phyloP scores from a whole-genome alignment of 2,329 filamentous ascomycete genomes.

The Cladosporium sp. region DNA sequence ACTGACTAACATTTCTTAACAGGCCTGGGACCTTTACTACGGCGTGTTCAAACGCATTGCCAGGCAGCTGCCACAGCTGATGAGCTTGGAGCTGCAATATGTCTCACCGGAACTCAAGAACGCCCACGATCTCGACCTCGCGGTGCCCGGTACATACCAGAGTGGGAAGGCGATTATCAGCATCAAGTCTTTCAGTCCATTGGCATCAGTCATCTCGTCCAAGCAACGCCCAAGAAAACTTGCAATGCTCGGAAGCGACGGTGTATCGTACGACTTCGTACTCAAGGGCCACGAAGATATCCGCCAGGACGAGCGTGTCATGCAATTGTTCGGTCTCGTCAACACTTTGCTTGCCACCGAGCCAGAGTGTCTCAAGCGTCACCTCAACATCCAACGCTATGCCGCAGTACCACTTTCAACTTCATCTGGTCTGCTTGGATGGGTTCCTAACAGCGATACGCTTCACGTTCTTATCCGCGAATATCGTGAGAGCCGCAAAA shows the following conservation, averaged over 20 bases:
- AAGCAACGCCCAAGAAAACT: slow-evolving; percentile 94
- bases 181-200: slow-evolving; percentile 85
- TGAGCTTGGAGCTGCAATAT: slow-evolving; percentile 88
- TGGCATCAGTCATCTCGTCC: slow-evolving; percentile 87
- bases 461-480: slow-evolving; percentile 94
- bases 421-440: slow-evolving; percentile 89
- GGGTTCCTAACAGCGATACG: slow-evolving; percentile 97
- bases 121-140: slow-evolving; percentile 80
- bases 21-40: slow-evolving; percentile 97
- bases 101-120: slow-evolving; percentile 90
- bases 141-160: slow-evolving; percentile 91
- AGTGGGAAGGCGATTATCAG: slow-evolving; percentile 74
- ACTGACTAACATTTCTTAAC: not conserved
- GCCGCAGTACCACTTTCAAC: slow-evolving; percentile 96
- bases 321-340: slow-evolving; percentile 97
- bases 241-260: slow-evolving; percentile 83
- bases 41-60: slow-evolving; percentile 96
- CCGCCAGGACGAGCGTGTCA: slow-evolving; percentile 95
- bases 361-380: slow-evolving; percentile 92
- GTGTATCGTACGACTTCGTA: slow-evolving; percentile 77
- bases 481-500: slow-evolving; percentile 95
- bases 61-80: slow-evolving; percentile 87
- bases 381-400: slow-evolving; percentile 93
- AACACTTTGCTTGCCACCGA: slow-evolving; percentile 94
- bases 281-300: slow-evolving; percentile 99